A percentile compares a stretch with the other conserved stretches of the same genome.
Evolutionary conservation across 108 stramenopile species (phyloP).

Genomic region (Parmales sp.): DNA sequence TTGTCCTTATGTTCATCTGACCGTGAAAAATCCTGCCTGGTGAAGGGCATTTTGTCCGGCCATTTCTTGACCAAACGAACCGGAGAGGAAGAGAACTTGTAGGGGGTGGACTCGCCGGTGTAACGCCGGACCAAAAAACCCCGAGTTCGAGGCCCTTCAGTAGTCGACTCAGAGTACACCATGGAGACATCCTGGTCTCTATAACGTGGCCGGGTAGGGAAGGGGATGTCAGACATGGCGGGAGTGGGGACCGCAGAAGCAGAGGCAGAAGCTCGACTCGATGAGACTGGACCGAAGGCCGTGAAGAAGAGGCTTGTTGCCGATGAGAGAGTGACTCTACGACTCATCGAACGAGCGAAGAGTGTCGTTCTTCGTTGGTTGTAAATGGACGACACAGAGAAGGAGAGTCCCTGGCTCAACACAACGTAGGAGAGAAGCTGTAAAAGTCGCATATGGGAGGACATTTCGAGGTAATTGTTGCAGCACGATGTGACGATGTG

Average conservation of each 20-base stretch:
- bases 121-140: slow-evolving; percentile 62
- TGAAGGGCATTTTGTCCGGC: slow-evolving; percentile 66
- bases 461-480: too few species aligned
- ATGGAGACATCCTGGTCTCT: too few species aligned
- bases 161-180: background rate
- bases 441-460: too few species aligned
- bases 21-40: slow-evolving; percentile 65
- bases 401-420: too few species aligned
- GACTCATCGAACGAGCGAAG: too few species aligned
- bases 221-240: background rate
- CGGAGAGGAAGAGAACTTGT: slow-evolving; percentile 32
- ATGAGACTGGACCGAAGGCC: too few species aligned
- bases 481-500: too few species aligned
- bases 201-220: background rate
- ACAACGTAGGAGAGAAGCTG: too few species aligned
- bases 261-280: background rate
- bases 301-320: too few species aligned
- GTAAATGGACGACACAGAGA: too few species aligned
- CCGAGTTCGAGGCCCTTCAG: slow-evolving; percentile 39
- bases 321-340: too few species aligned
- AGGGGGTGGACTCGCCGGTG: slow-evolving; percentile 73
- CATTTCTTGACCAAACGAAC: slow-evolving; percentile 57
- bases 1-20: slow-evolving; percentile 68
- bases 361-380: too few species aligned
- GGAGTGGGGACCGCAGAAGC: background rate